Evolutionary conservation across 2,329 filamentous ascomycete species (phyloP), one percentile per base, ranked within the genome.

Genomic region (Aspergillus phoenicis): DNA sequence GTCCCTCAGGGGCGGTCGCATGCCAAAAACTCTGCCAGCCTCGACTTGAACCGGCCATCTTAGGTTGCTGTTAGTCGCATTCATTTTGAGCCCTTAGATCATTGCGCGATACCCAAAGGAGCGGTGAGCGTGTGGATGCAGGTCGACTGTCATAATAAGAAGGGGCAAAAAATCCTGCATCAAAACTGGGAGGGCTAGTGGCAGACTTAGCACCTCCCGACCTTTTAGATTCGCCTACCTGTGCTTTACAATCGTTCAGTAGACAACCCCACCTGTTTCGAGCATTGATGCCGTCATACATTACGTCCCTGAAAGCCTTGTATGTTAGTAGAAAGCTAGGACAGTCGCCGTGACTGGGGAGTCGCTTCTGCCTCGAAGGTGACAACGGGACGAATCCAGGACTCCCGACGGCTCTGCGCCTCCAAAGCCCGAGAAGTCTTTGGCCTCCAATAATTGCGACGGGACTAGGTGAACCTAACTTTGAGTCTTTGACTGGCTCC

Each of bases 121-220:
- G 66, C 65, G 66, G 66, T 68, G 66, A 66, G 52, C 52, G 53
- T 17, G 58, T 52, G 52, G 38, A 36, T 59, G 59, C 36, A 60
- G 17, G 38, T 11, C 47, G 41, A 55, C 30, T 41, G 39, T 45
- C 36, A 61, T 47, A 52, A 43, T 22, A 10, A 53, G 47, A 56
- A 47, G 26, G 26, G 41, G 24, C 52, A 41, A 52, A 62, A 47
- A 53, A 54, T 57, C 38, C 20, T 48, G 45, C 24, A 56, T 39
- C 24, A 52, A 60, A 55, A 57, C 22, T 20, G 47, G 28, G 8
- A 26, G 47, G 47, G 26, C 47, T 28, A 28, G 26, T 30, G 47
- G 47, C 24, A 30, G 24, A 49, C 24, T 55, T 55, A 55, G 52
- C 41, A 20, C 15, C 38, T 41, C 24, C 52, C 39, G n/a, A 30